These are phyloP conservation scores for Flaveria sonorensis DNA, from an alignment of 129 eudicot genomes.

Conservation along the genomic window DNA sequence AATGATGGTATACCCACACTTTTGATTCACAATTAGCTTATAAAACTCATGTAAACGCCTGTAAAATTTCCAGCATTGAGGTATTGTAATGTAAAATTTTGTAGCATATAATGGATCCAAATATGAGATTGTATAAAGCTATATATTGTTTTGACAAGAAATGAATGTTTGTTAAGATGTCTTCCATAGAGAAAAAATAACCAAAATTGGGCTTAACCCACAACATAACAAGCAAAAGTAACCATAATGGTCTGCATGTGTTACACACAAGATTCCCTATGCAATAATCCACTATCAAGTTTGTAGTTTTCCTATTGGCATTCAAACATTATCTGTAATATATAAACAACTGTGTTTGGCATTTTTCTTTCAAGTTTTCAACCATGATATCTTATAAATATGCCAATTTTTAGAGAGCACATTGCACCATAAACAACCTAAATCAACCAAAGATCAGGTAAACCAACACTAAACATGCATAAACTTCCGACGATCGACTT, in stretches of 20 bases:
- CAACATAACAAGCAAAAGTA: background rate
- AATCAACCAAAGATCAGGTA: constrained; percentile 12
- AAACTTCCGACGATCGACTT: constrained; percentile 60
- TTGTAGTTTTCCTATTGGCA: background rate
- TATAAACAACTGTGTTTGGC: constrained; percentile 3
- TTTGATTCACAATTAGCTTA: too few species aligned
- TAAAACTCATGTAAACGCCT: too few species aligned
- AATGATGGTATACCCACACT: background rate
- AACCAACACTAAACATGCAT: constrained; percentile 24
- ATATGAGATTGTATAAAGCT: too few species aligned
- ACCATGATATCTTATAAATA: constrained; percentile 27
- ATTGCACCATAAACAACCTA: constrained; percentile 1
- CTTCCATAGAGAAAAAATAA: too few species aligned
- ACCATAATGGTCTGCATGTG: background rate
- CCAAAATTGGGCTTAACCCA: background rate
- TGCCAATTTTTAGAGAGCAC: constrained; percentile 7
- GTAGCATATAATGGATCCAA: too few species aligned
- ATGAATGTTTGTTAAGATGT: too few species aligned
- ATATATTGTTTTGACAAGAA: too few species aligned
- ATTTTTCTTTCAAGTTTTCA: constrained; percentile 12
- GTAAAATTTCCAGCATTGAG: too few species aligned
- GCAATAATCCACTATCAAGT: background rate
- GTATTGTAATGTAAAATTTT: too few species aligned
- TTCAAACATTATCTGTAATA: background rate
- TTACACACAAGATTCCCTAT: background rate